Base-by-base conservation (phyloP, 208 protist species). In the Trypanosoma lewisi region DNA sequence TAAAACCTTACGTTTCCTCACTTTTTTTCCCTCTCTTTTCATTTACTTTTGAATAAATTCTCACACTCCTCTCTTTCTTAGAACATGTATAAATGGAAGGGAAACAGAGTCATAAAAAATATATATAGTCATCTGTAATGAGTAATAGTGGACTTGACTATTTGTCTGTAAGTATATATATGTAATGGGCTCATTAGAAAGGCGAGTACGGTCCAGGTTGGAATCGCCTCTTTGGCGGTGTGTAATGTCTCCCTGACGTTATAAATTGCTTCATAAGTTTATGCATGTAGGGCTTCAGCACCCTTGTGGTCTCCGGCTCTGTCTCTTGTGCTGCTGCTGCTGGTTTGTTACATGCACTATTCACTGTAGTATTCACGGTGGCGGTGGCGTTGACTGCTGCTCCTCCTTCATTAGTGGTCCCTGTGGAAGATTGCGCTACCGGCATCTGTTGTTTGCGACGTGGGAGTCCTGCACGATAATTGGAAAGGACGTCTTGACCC, bases 401-500 rank as follows among this genome's bases (percentile, higher is more conserved):
- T n/a, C n/a, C n/a, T n/a, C n/a, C n/a, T n/a, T n/a, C n/a, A n/a
- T n/a, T n/a, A n/a, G n/a, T n/a, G n/a, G n/a, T n/a, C n/a, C 17
- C 34, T 28, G 31, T 19, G 23, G 16, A 44, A n/a, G 63, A 19
- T 19, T 58, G 48, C 19, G 49, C 12, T 45, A 57, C 16, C 49
- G 55, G 1, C 4, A 14, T 31, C 34, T 33, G 42, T 25, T 37
- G 27, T 28, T 61, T 49, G 36, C 61, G 41, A 1, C 82, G 82
- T n/a, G 87, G 79, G 30, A 85, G 70, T 12, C 76, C 75, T 5
- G 59, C 57, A 21, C 70, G 68, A 36, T 83, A 83, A 19, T 67
- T 58, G 30, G 34, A 17, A 30, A 90, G 28, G 2, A 93, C 81
- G 53, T 94, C 87, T 28, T 82, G 62, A 30, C 75, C 85, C 33